These are phyloP conservation scores for Colletotrichum eremochloae DNA, from an alignment of 2,329 filamentous ascomycete species.

Conservation along the genomic window DNA sequence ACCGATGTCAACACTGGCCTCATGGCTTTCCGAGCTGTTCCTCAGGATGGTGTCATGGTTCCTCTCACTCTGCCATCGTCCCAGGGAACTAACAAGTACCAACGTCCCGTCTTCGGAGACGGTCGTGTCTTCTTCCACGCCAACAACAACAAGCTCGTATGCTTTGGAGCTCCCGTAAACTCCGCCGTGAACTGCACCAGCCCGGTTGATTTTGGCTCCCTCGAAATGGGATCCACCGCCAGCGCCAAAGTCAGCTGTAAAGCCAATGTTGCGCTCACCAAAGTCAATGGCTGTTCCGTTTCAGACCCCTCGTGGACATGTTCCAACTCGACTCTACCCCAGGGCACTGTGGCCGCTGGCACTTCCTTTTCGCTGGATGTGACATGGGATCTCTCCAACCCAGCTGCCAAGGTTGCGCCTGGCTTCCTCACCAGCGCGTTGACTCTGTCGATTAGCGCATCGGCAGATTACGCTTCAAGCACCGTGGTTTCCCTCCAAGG, in stretches of 20 bases:
- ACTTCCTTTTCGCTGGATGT: conserved; percentile 56
- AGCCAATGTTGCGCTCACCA: conserved; percentile 53
- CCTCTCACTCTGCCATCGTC: conserved; percentile 53
- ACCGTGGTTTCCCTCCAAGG: conserved; percentile 55
- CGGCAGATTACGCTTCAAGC: conserved; percentile 52
- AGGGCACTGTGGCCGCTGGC: conserved; percentile 51
- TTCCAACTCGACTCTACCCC: conserved; percentile 54
- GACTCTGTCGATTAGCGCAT: conserved; percentile 54
- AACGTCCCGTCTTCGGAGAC: conserved; percentile 57
- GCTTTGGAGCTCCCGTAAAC: conserved; percentile 57
- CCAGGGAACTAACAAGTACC: conserved; percentile 55
- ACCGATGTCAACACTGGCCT: conserved; percentile 55
- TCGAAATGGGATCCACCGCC: conserved; percentile 51
- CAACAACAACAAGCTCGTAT: conserved; percentile 49
- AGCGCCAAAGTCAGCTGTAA: conserved; percentile 53
- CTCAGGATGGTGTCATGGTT: conserved; percentile 51
- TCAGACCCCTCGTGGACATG: conserved; percentile 54
- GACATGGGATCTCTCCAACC: conserved; percentile 53
- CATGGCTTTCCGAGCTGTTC: conserved; percentile 56
- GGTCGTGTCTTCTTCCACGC: conserved; percentile 53
- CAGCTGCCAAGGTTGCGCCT: conserved; percentile 48
- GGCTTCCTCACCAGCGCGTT: conserved; percentile 54
- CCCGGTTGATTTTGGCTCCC: conserved; percentile 55
- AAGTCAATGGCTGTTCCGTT: conserved; percentile 53
- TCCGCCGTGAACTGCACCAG: conserved; percentile 56